Percentiles rank a stretch among this genome's conserved stretches.
Conservation (phyloP, 2,329 filamentous ascomycete species). For the Hypoxylon rubiginosum region DNA sequence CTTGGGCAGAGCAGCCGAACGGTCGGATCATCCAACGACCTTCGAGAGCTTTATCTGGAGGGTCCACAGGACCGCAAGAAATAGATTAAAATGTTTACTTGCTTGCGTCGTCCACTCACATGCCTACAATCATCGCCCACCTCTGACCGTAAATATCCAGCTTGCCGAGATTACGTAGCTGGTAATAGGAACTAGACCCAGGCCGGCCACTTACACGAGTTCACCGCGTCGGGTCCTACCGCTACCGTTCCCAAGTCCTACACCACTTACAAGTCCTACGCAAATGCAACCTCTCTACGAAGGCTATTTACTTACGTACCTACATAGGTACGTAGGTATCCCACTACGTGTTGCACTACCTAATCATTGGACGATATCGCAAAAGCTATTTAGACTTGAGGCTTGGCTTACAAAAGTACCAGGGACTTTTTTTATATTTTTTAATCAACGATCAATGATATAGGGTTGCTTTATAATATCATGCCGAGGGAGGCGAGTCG, state of each 20-base stretch:
- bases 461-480: neutral
- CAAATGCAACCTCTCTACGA: neutral
- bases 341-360: neutral
- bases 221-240: neutral
- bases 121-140: neutral
- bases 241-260: neutral
- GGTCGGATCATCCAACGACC: neutral
- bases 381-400: neutral
- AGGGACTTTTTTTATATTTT: neutral
- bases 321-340: constrained; percentile 15
- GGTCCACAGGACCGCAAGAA: neutral
- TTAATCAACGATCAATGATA: neutral
- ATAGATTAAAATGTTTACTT: neutral
- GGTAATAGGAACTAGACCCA: neutral
- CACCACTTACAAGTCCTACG: neutral
- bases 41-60: neutral
- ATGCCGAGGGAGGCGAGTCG: neutral
- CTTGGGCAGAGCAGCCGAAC: too few species aligned
- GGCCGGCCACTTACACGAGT: neutral
- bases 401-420: neutral
- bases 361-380: neutral
- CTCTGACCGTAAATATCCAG: neutral
- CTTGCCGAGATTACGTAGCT: neutral
- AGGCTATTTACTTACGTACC: constrained; percentile 10
- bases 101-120: neutral